Evolutionary conservation across 1,139 yeast species (phyloP).

Genomic region (Geotrichum carabidarum): DNA sequence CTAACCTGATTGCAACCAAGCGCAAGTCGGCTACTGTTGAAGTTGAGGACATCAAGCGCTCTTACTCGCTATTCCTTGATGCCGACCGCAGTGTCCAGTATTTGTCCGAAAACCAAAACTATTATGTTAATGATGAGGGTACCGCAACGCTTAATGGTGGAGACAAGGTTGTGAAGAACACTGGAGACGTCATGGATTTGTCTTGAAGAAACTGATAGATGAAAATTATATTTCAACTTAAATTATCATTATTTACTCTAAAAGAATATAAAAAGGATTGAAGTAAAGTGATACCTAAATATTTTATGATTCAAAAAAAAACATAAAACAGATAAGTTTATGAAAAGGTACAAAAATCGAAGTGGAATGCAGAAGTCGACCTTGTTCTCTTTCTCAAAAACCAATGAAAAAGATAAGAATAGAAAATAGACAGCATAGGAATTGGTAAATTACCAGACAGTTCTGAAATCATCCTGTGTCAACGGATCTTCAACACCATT

Average conservation of each 20-base stretch:
- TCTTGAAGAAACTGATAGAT: slow-evolving; percentile 1
- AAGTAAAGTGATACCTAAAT: no score
- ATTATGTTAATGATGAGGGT: slow-evolving; percentile 29
- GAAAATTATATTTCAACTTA: neutral
- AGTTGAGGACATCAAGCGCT: slow-evolving; percentile 79
- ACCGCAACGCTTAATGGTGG: slow-evolving; percentile 24
- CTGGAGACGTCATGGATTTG: slow-evolving; percentile 13
- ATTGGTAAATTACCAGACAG: slow-evolving; percentile 12
- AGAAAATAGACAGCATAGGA: no score
- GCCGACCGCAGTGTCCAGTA: slow-evolving; percentile 69
- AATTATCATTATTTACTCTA: neutral
- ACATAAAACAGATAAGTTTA: no score
- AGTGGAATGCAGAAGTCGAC: no score
- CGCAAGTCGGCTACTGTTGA: slow-evolving; percentile 70
- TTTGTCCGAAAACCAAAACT: slow-evolving; percentile 29
- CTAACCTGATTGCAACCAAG: slow-evolving; percentile 78
- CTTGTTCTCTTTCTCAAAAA: no score
- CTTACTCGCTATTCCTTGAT: slow-evolving; percentile 82
- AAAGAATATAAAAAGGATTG: no score
- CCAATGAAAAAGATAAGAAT: no score
- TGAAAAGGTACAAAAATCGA: no score
- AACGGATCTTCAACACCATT: slow-evolving; percentile 24
- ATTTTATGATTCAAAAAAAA: no score
- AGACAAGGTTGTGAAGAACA: slow-evolving; percentile 15
- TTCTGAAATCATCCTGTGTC: slow-evolving; percentile 13